Conservation (phyloP, 2,329 filamentous ascomycete species). For the Xylariaceae sp. region DNA sequence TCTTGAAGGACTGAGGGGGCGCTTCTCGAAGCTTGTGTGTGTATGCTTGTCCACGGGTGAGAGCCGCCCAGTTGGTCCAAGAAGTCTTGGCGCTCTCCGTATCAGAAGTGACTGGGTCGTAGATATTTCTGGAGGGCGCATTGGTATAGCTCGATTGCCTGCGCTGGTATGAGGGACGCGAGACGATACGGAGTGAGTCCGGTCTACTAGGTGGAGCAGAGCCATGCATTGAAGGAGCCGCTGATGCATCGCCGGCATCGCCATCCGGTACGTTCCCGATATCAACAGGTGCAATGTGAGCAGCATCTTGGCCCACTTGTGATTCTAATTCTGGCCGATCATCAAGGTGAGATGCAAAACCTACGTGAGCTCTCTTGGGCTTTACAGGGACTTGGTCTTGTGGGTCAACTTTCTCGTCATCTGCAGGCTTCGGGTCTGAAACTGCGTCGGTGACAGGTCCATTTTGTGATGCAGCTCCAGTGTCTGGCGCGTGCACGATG, state of each 20-base stretch:
- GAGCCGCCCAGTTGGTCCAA: constrained; percentile 31
- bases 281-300: not conserved
- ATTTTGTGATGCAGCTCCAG: not conserved
- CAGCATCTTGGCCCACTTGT: constrained; percentile 12
- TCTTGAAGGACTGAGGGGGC: constrained; percentile 65
- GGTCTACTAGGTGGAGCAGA: not conserved
- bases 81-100: constrained; percentile 43
- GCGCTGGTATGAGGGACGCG: constrained; percentile 21
- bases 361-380: constrained; percentile 50
- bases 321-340: constrained; percentile 12
- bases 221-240: not conserved
- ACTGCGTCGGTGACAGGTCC: constrained; percentile 1
- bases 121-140: constrained; percentile 11
- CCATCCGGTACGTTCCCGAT: not conserved
- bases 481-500: constrained; percentile 3
- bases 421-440: constrained; percentile 12
- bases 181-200: constrained; percentile 18
- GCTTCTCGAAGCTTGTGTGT: constrained; percentile 65
- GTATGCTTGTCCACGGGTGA: constrained; percentile 50
- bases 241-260: constrained; percentile 1
- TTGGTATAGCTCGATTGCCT: constrained; percentile 15
- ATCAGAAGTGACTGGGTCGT: constrained; percentile 20
- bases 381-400: constrained; percentile 6
- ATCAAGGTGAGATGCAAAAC: constrained; percentile 44
- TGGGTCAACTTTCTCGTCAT: not conserved